These are phyloP conservation scores for Russula sp. DNA, from an alignment of 768 basidiomycete genomes.

Conservation along the genomic window DNA sequence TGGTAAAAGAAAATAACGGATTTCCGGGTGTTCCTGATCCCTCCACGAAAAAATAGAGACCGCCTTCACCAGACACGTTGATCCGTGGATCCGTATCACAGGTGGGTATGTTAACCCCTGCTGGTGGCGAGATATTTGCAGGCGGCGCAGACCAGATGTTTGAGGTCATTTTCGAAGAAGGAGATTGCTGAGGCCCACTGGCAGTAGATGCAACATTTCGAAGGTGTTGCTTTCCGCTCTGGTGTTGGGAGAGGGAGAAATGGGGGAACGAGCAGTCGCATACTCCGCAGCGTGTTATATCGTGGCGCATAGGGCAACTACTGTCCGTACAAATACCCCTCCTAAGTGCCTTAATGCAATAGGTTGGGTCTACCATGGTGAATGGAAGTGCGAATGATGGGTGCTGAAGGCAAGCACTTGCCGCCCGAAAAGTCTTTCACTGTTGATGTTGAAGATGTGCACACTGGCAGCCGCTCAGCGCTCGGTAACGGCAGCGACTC, in stretches of 20 bases:
- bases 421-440: no score
- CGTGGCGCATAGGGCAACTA: no score
- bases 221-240: conserved; percentile 6
- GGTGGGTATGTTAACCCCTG: neutral
- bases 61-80: conserved; percentile 13
- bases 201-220: neutral
- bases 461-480: no score
- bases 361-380: no score
- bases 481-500: no score
- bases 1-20: neutral
- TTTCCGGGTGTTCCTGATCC: neutral
- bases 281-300: conserved; percentile 20
- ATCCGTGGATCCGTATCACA: neutral
- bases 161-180: neutral
- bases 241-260: neutral
- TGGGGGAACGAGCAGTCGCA: conserved; percentile 26
- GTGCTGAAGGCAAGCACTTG: no score
- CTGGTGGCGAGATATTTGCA: neutral
- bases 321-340: no score
- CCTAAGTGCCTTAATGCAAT: no score
- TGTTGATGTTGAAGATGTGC: no score
- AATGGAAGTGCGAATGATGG: no score
- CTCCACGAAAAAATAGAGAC: conserved; percentile 9
- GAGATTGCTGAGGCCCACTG: neutral
- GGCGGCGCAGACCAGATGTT: neutral